Evolutionary conservation across 306 rosid genomes (phyloP).

Genomic region (Sophora flavescens): DNA sequence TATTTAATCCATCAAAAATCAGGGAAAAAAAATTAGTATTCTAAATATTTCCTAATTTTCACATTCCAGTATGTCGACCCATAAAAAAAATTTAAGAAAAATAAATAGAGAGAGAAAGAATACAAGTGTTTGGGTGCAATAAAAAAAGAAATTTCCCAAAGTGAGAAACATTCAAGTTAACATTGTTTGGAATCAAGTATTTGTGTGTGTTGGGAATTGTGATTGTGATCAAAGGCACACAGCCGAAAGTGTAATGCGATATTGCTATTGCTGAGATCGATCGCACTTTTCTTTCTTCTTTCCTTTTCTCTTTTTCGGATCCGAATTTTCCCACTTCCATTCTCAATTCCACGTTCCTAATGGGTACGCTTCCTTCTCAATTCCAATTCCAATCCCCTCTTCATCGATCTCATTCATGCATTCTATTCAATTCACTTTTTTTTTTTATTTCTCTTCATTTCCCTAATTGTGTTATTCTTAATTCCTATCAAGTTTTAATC

Average conservation of each 20-base stretch:
- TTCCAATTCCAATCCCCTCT: conserved; percentile 24
- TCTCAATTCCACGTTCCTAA: conserved; percentile 44
- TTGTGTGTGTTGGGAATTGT: conserved; percentile 38
- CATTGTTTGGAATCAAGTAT: neutral
- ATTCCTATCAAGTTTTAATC: conserved; percentile 36
- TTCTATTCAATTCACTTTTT: conserved; percentile 13
- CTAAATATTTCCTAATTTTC: neutral
- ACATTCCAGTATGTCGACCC: neutral
- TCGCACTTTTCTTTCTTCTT: conserved; percentile 40
- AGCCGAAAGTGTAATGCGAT: neutral
- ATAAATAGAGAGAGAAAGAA: neutral
- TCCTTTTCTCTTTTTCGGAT: conserved; percentile 38
- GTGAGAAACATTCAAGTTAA: neutral
- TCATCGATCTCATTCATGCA: conserved; percentile 49
- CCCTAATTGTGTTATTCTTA: conserved; percentile 11
- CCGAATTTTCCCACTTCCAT: conserved; percentile 37
- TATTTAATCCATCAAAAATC: neutral
- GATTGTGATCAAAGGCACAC: conserved; percentile 33
- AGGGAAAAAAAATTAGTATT: neutral
- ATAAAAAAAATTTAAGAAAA: neutral
- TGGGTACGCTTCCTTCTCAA: conserved; percentile 59
- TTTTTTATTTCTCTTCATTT: conserved; percentile 44
- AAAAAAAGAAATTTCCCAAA: neutral
- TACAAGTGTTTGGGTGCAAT: neutral
- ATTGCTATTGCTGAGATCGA: conserved; percentile 27